Percentiles rank a stretch among this genome's conserved stretches.
These are phyloP conservation scores for Inosperma sp. DNA, from an alignment of 768 basidiomycete genomes.

Conservation along the genomic window DNA sequence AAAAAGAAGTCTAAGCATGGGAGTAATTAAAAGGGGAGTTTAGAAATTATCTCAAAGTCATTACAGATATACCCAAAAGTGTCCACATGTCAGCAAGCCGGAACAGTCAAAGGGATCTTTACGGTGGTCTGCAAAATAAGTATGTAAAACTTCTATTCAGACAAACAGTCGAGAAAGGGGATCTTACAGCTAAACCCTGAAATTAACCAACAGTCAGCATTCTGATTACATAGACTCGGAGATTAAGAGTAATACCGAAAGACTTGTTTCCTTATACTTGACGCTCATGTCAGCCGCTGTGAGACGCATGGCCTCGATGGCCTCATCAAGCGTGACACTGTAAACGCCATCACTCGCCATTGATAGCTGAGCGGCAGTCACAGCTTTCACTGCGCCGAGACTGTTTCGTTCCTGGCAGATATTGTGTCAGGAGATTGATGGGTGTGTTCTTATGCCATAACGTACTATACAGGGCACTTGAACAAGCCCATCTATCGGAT, in stretches of 20 bases:
- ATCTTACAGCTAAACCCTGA: conserved; percentile 44
- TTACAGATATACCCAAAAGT: background rate
- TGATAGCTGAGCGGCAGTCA: conserved; percentile 91
- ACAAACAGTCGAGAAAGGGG: conserved; percentile 8
- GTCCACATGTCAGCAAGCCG: conserved; percentile 54
- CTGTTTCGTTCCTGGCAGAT: conserved; percentile 69
- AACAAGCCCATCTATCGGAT: conserved; percentile 89
- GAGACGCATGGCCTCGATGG: conserved; percentile 91
- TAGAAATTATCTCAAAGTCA: background rate
- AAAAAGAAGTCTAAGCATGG: too few relatives aligned
- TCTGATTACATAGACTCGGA: conserved; percentile 5
- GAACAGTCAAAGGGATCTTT: conserved; percentile 79
- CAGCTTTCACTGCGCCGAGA: conserved; percentile 89
- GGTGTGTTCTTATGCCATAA: conserved; percentile 8
- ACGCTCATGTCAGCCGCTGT: conserved; percentile 94
- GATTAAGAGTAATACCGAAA: conserved; percentile 54
- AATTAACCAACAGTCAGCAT: background rate
- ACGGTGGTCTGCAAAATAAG: conserved; percentile 53
- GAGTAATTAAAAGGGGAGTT: background rate
- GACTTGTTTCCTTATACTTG: conserved; percentile 93
- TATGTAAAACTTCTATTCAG: conserved; percentile 6
- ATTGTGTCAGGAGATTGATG: background rate
- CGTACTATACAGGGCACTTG: conserved; percentile 94
- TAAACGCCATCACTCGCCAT: conserved; percentile 89
- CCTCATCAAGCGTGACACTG: conserved; percentile 86